These are phyloP conservation scores for Botrytis squamosa DNA, from an alignment of 2,329 filamentous ascomycete species.

Conservation along the genomic window DNA sequence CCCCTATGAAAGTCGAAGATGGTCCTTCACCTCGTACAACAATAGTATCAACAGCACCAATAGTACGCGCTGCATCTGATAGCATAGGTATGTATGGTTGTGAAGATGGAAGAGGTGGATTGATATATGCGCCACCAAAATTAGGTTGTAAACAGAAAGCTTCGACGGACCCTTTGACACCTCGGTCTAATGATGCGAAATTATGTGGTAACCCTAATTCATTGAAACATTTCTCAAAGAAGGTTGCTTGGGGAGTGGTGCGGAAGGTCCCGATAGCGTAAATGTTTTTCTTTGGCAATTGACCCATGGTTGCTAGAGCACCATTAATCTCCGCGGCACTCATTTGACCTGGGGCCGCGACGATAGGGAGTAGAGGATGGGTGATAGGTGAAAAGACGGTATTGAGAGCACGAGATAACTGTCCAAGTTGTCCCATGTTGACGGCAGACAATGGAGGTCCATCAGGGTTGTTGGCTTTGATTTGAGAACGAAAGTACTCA, in stretches of 20 bases:
- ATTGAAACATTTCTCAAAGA: constrained; percentile 82
- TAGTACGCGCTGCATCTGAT: constrained; percentile 74
- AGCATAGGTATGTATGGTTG: constrained; percentile 61
- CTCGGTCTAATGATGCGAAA: constrained; percentile 71
- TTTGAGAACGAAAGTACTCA: constrained; percentile 80
- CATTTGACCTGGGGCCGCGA: constrained; percentile 82
- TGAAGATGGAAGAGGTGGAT: constrained; percentile 63
- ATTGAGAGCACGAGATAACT: constrained; percentile 80
- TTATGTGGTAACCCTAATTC: constrained; percentile 83
- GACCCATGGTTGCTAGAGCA: constrained; percentile 73
- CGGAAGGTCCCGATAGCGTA: constrained; percentile 76
- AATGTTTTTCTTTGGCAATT: constrained; percentile 74
- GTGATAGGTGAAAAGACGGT: constrained; percentile 87
- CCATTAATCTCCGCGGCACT: constrained; percentile 83
- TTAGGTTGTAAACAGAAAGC: constrained; percentile 68
- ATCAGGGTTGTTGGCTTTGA: constrained; percentile 66
- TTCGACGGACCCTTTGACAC: constrained; percentile 66
- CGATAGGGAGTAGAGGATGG: constrained; percentile 77
- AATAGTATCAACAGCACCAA: constrained; percentile 81
- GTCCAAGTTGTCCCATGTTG: constrained; percentile 85
- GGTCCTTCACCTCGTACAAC: constrained; percentile 56
- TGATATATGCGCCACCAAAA: constrained; percentile 81
- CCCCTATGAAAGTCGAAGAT: constrained; percentile 63
- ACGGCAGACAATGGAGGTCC: constrained; percentile 76
- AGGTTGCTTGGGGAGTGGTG: constrained; percentile 71